Evolutionary conservation across 2,329 filamentous ascomycete species (phyloP), one percentile per base, ranked within the genome.

Genomic region (Tolypocladium capitatum): DNA sequence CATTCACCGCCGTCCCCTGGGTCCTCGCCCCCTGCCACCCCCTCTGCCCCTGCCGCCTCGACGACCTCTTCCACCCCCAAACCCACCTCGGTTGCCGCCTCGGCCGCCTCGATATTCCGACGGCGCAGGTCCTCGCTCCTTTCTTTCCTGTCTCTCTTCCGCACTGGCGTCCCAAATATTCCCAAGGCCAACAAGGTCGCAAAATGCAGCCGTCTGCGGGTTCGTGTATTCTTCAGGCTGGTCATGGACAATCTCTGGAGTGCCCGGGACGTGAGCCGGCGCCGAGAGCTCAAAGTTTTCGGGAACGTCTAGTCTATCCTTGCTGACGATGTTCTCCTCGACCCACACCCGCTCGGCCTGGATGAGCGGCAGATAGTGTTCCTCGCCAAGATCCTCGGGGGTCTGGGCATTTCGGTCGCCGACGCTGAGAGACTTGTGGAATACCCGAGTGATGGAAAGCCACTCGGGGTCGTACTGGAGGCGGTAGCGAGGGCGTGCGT

Each of bases 401-500:
- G 76, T 65, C 35, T 66, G 63, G 1, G 75, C 73, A 8, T 67
- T 60, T 5, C 71, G 71, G 52, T 83, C 72, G 49, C 86, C 85
- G 34, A 91, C 68, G 1, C 69, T 65, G 2, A 92, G 71, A 36
- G 79, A 73, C 3, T 71, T 57, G 36, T 85, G 79, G 59, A 97
- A 94, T 8, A 81, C 83, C 38, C 91, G 84, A 13, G 83, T 90
- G 53, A 98, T 96, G 38, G 92, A 85, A 8, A 98, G 80, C 91
- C 91, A 98, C 68, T 98, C 92, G 11, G 83, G 80, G 63, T 98
- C 92, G 61, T 98, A 97, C 43, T 81, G 70, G 1, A 96, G 72
- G 11, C 68, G 71, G 55, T 80, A 76, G 1, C 80, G 80, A 20
- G 58, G 56, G 1, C 47, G 48, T 4, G 50, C 48, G 13, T 56